Evolutionary conservation across 2,329 filamentous ascomycete genomes (phyloP).

Genomic region (Aspergillus pseudoglaucus): DNA sequence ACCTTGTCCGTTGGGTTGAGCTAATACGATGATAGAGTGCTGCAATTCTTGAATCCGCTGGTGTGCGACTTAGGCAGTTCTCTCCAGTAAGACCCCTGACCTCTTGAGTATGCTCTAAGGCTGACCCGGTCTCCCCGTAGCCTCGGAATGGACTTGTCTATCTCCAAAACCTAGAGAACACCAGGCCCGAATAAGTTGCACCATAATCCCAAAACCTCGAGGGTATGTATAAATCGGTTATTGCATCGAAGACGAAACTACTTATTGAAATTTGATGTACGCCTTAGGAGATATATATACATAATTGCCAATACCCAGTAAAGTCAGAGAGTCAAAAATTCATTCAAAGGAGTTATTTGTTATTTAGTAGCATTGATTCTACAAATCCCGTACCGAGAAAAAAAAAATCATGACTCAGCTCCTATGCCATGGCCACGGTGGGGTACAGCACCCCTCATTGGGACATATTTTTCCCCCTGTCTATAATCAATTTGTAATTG

Average conservation of each 20-base stretch:
- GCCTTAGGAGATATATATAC: background rate
- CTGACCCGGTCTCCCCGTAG: conserved; percentile 30
- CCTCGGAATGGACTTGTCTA: conserved; percentile 60
- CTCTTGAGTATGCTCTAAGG: background rate
- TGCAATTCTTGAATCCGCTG: conserved; percentile 73
- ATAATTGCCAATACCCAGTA: background rate
- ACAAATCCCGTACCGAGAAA: conserved; percentile 1
- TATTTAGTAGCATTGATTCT: too few relatives aligned
- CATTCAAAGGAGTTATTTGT: too few relatives aligned
- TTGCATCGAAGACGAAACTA: too few relatives aligned
- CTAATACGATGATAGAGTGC: conserved; percentile 52
- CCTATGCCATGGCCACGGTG: conserved; percentile 12
- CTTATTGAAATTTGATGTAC: background rate
- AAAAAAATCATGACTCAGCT: conserved; percentile 22
- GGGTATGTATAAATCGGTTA: too few relatives aligned
- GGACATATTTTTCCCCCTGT: background rate
- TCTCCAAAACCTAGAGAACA: conserved; percentile 41
- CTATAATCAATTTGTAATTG: background rate
- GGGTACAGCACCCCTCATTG: background rate
- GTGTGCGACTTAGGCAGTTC: conserved; percentile 80
- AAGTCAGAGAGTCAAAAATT: too few relatives aligned
- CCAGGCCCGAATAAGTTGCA: background rate
- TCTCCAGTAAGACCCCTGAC: conserved; percentile 54
- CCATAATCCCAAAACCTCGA: too few relatives aligned
- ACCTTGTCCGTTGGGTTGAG: background rate